Conservation (phyloP, 176 grass and related monocot species). For the Juncus effusus region DNA sequence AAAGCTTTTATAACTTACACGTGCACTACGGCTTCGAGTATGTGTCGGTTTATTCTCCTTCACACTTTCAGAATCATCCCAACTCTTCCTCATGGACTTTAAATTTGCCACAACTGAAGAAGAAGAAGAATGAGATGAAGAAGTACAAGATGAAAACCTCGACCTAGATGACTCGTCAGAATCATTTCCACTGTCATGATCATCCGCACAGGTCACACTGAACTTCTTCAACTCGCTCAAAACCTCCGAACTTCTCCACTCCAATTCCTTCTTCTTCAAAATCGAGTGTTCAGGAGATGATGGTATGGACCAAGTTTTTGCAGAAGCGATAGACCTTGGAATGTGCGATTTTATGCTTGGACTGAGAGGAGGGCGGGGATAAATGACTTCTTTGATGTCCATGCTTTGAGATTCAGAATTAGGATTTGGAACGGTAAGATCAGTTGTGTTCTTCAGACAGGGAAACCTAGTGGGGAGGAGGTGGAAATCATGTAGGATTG, state of each 20-base stretch:
- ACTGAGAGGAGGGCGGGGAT: slow-evolving; percentile 22
- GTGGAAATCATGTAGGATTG: slow-evolving; percentile 57
- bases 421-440: slow-evolving; percentile 24
- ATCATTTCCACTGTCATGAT: slow-evolving; percentile 40
- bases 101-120: not conserved
- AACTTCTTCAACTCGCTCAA: slow-evolving; percentile 46
- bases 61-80: slow-evolving; percentile 49
- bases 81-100: slow-evolving; percentile 45
- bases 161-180: slow-evolving; percentile 55
- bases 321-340: slow-evolving; percentile 32
- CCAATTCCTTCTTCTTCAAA: slow-evolving; percentile 28
- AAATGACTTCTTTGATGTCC: slow-evolving; percentile 58
- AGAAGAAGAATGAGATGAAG: slow-evolving; percentile 36
- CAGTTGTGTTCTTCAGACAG: slow-evolving; percentile 44
- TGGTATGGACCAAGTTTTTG: slow-evolving; percentile 32
- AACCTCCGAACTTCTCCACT: slow-evolving; percentile 29
- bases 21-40: slow-evolving; percentile 38
- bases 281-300: slow-evolving; percentile 12
- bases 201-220: slow-evolving; percentile 35
- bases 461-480: slow-evolving; percentile 48
- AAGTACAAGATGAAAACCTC: slow-evolving; percentile 33
- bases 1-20: slow-evolving; percentile 32
- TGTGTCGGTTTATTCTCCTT: slow-evolving; percentile 41
- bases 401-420: slow-evolving; percentile 6
- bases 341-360: slow-evolving; percentile 30